Conservation (phyloP, 139 green algal species). For the Pleodorina starrii region DNA sequence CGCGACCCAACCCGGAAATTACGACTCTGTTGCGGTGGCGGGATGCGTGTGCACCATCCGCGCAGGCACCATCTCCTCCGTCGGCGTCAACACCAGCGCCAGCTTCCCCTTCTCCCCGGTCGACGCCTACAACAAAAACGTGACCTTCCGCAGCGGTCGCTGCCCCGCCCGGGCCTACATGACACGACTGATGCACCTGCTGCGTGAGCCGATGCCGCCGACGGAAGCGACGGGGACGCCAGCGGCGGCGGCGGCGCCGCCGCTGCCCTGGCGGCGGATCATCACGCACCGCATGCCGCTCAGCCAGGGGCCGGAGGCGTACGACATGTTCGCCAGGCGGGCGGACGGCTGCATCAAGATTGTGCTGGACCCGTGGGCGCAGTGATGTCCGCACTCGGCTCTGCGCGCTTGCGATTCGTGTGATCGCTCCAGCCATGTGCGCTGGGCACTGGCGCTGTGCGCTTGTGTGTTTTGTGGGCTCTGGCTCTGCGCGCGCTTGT, state of each 20-base stretch:
- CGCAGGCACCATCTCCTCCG: slow-evolving; percentile 53
- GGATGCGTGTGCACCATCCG: too few relatives aligned
- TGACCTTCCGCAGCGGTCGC: slow-evolving; percentile 48
- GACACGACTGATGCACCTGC: slow-evolving; percentile 40
- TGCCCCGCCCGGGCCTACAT: slow-evolving; percentile 60
- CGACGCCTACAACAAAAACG: slow-evolving; percentile 61
- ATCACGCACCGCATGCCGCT: slow-evolving; percentile 66
- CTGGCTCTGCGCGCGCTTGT: too few relatives aligned
- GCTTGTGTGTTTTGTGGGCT: too few relatives aligned
- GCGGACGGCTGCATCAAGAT: slow-evolving; percentile 65
- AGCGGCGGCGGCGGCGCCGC: not conserved
- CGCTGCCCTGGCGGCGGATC: slow-evolving; percentile 50
- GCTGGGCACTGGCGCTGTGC: too few relatives aligned
- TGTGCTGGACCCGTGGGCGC: slow-evolving; percentile 64
- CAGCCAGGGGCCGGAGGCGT: slow-evolving; percentile 52
- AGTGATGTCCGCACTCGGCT: not conserved
- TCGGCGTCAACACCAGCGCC: slow-evolving; percentile 65
- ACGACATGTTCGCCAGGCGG: slow-evolving; percentile 57
- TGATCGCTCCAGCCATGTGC: too few relatives aligned
- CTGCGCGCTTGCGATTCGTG: too few relatives aligned
- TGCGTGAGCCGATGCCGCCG: slow-evolving; percentile 10
- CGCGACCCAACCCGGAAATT: too few relatives aligned
- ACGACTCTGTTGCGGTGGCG: too few relatives aligned
- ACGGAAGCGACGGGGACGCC: not conserved
- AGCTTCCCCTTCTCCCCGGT: slow-evolving; percentile 68